Conservation (phyloP, 352 stramenopile genomes). For the Phytophthora sp. region DNA sequence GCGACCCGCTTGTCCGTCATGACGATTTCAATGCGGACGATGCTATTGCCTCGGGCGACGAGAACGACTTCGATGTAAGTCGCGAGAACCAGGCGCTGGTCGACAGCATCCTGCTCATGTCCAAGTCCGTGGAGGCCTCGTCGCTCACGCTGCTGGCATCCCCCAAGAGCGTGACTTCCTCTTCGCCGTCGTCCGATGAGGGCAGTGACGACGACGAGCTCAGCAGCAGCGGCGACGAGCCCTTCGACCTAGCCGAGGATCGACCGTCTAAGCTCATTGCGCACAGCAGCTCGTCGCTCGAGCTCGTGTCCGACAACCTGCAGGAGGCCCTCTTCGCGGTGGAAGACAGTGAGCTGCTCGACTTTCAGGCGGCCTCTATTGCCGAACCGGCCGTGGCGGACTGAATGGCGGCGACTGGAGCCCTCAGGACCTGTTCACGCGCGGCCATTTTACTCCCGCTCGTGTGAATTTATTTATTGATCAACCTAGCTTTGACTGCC, state of each 20-base stretch:
- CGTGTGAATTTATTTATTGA: conserved; percentile 58
- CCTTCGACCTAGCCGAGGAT: conserved; percentile 42
- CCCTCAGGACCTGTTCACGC: neutral
- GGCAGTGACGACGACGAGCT: conserved; percentile 54
- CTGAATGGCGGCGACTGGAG: conserved; percentile 21
- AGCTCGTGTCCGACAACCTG: conserved; percentile 79
- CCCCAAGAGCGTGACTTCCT: conserved; percentile 68
- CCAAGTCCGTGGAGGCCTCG: conserved; percentile 67
- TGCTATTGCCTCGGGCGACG: conserved; percentile 8
- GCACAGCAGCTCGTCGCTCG: conserved; percentile 48
- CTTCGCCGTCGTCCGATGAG: conserved; percentile 51
- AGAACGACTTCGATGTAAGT: conserved; percentile 42
- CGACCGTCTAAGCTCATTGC: conserved; percentile 39
- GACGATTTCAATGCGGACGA: conserved; percentile 35
- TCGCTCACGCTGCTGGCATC: conserved; percentile 58
- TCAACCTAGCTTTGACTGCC: conserved; percentile 44
- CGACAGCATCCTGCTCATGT: conserved; percentile 82
- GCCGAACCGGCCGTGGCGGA: conserved; percentile 29
- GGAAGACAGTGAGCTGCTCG: conserved; percentile 70
- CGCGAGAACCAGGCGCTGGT: conserved; percentile 74
- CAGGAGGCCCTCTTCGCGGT: conserved; percentile 74
- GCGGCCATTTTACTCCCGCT: conserved; percentile 18
- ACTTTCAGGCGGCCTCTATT: conserved; percentile 52
- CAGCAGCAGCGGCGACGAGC: conserved; percentile 44
- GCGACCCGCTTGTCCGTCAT: conserved; percentile 42